Evolutionary conservation across 257 asterid species (phyloP).

Genomic region (Solanum bulbocastanum): DNA sequence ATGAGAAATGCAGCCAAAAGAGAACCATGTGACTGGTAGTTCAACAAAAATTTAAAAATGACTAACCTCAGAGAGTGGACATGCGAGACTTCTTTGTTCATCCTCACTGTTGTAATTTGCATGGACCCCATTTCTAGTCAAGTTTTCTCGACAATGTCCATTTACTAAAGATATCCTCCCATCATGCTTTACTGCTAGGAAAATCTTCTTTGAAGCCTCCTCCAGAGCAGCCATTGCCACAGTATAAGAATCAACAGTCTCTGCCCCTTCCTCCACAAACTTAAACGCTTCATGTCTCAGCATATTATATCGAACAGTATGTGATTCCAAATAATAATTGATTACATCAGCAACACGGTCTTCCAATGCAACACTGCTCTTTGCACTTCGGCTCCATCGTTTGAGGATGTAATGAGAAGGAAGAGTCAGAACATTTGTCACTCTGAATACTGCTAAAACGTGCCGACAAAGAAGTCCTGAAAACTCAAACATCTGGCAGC

Average conservation of each 20-base stretch:
- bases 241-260: constrained; percentile 45
- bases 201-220: constrained; percentile 66
- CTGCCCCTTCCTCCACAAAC: constrained; percentile 78
- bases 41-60: constrained; percentile 1
- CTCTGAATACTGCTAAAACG: constrained; percentile 80
- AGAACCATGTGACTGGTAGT: neutral
- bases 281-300: constrained; percentile 86
- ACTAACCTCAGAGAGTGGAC: constrained; percentile 69
- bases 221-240: constrained; percentile 67
- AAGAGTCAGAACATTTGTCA: constrained; percentile 85
- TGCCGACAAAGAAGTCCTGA: constrained; percentile 97
- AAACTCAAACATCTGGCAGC: constrained; percentile 95
- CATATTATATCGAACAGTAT: constrained; percentile 75
- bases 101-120: constrained; percentile 20
- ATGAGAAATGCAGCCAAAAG: neutral
- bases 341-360: constrained; percentile 45
- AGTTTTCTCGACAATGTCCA: constrained; percentile 35
- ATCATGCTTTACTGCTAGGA: constrained; percentile 38
- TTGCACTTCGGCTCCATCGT: constrained; percentile 93
- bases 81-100: constrained; percentile 39
- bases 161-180: constrained; percentile 36
- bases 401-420: constrained; percentile 76
- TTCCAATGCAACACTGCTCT: constrained; percentile 63
- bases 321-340: constrained; percentile 84
- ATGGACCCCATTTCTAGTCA: constrained; percentile 17